Evolutionary conservation across 129 eudicot species (phyloP), one percentile per base, ranked within the genome.

Genomic region (Flaveria ramosissima): DNA sequence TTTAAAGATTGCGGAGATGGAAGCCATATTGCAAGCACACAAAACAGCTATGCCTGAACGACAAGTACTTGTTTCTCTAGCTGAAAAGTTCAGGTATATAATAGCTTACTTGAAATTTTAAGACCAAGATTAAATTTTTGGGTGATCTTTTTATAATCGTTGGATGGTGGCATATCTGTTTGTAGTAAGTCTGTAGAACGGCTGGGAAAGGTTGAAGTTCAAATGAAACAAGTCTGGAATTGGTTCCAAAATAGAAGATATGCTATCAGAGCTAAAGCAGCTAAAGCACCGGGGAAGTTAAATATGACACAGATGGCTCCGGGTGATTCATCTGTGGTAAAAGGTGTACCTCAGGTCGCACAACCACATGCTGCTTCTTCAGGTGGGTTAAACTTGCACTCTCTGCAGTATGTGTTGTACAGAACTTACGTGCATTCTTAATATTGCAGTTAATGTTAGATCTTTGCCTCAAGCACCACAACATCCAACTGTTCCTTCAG

Each of bases 181-280:
- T 89, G 68, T 67, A 95, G 97, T 69, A 52, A 79, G 42, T 61
- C 93, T 63, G 82, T 86, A 68, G 99, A 95, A 23, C 88, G 99
- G 59, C 51, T 73, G 17, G 99, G 97, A 75, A 89, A 88, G 80
- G 66, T 86, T 32, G 87, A 77, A 60, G 99, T 95, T 80, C 92
- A 90, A 69, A 86, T 84, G 88, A 95, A 95, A 86, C 99, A 95
- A 82, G 97, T 95, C 71, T 91, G 94, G 97, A 92, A 89, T 77
- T 95, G 99, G 99, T 91, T 91, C 72, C 99, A 95, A 72, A 95
- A 95, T 71, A 91, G 97, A 80, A 84, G 99, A 51, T 91, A 91
- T 85, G 97, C 99, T 17, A 82, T 91, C 39, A 88, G 94, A 79
- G 88, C 97, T 43, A 95, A 85, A 85, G 83, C 89, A 12, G 87